Evolutionary conservation across 1,284 basidiomycete genomes (phyloP), one percentile per base, ranked within the genome.

Genomic region (Thecaphora frezii): DNA sequence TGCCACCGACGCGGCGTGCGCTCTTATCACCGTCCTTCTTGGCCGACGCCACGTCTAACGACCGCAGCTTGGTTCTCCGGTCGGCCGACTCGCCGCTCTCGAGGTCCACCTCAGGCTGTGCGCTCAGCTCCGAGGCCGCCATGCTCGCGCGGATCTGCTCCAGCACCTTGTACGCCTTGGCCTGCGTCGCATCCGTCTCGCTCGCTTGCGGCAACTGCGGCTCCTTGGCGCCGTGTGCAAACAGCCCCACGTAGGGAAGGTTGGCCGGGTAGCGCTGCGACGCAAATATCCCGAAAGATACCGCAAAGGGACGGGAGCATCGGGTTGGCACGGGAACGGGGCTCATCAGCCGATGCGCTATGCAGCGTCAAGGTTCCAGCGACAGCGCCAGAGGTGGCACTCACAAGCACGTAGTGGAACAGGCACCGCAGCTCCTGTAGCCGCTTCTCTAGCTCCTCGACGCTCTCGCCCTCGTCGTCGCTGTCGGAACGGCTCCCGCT

Each of bases 41-140:
- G 22, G 42, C 42, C 8, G 19, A 43, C 44, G n/a, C 9, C 1
- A 21, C 47, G 21, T 22, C 46, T 44, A 25, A 46, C 24, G 22
- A 47, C 2, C 36, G 49, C 4, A 59, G 26, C 42, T 64, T 64
- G 18, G 36, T 42, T 8, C 47, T n/a, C 16, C 48, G 40, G 1
- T 44, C 39, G 30, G 38, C 23, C 1, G 23, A 21, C 48, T 60
- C 51, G 28, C 61, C 54, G 41, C 45, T 53, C 19, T 51, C 62
- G 43, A 71, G 39, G 36, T 73, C 69, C 9, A 64, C 53, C 43
- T 73, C 71, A 7, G 66, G 66, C 43, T 69, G 58, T 10, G 22
- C 37, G 54, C 63, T 64, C 12, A 73, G 50, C 38, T 59, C 38
- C 5, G 55, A 58, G 7, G 47, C 33, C 24, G 58, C 26, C 33